Base-by-base conservation (phyloP, 2,329 filamentous ascomycete species). In the Talaromyces pinophilus region DNA sequence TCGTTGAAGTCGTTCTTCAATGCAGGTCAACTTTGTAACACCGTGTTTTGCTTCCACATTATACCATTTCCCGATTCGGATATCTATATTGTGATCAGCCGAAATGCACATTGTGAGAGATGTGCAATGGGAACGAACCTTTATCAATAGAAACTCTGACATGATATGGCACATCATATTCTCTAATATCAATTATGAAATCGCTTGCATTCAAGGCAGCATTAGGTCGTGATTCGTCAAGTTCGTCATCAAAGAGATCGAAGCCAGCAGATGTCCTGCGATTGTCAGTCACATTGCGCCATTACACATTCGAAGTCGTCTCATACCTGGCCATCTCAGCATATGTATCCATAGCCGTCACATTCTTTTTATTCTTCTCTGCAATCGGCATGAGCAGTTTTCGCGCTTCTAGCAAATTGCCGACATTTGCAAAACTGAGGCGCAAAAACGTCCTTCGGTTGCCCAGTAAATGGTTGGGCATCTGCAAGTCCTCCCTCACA, bases 151-250 rank as follows among this genome's bases (percentile, higher is more conserved):
- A 92, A 82, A 99, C 94, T 86, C 95, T 88, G 76, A 99, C 95
- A 84, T 99, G 95, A 83, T 99, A 99, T 70, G 95, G 96, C 74
- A 99, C 96, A 81, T 99, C 95, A 80, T 96, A 99, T 83, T 99
- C 95, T 85, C 95, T 89, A 78, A 99, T 96, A 86, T 99, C 96
- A 82, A 97, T 87, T 85, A 99, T 93, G 79, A 90, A 97, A 85
- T 98, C 94, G 85, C 93, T 97, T 67, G 94, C 93, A 79, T 98
- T 93, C 72, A 89, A 84, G 82, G 92, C 89, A 78, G 86, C 86
- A 83, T 90, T 93, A 82, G 85, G 84, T 86, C 90, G 88, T 89
- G 86, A 87, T 79, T 95, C 91, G 78, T 93, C 87, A 86, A 91
- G 86, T 86, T 94, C 91, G 77, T 91, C 88, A 78, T 98, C 94